phyloP scores from a whole-genome alignment of 164 flowering plant genomes.

The Nymphaea colorata region DNA sequence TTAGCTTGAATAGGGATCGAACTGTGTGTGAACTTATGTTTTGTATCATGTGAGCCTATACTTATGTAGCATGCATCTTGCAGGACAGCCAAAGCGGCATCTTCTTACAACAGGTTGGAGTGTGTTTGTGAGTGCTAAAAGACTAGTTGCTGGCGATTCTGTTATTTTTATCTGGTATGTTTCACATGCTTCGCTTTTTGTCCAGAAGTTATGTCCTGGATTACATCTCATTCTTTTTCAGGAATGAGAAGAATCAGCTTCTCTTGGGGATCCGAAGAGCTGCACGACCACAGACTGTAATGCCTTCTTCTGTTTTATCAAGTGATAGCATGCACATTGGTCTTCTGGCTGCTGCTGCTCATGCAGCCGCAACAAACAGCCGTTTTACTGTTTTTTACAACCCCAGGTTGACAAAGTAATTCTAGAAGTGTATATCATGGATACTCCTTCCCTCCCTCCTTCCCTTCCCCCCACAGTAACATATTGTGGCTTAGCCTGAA shows the following conservation, averaged over 20 bases:
- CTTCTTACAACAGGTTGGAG: constrained; percentile 92
- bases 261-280: constrained; percentile 85
- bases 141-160: constrained; percentile 83
- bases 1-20: too few relatives aligned
- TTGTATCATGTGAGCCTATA: background rate
- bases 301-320: constrained; percentile 91
- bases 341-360: constrained; percentile 91
- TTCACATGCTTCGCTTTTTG: background rate
- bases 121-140: constrained; percentile 80
- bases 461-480: too few relatives aligned
- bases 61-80: constrained; percentile 4
- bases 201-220: background rate
- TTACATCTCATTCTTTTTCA: constrained; percentile 5
- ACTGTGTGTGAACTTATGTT: too few relatives aligned
- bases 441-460: background rate
- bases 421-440: background rate
- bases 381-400: constrained; percentile 77
- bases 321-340: constrained; percentile 95
- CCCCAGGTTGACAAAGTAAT: constrained; percentile 38
- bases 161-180: constrained; percentile 74
- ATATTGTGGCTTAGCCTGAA: background rate
- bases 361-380: constrained; percentile 86
- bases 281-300: constrained; percentile 71
- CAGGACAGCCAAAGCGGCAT: constrained; percentile 93
- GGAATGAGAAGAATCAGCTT: constrained; percentile 88